Conservation (phyloP, 1,139 yeast species). For the Suhomyces ambrosiae region DNA sequence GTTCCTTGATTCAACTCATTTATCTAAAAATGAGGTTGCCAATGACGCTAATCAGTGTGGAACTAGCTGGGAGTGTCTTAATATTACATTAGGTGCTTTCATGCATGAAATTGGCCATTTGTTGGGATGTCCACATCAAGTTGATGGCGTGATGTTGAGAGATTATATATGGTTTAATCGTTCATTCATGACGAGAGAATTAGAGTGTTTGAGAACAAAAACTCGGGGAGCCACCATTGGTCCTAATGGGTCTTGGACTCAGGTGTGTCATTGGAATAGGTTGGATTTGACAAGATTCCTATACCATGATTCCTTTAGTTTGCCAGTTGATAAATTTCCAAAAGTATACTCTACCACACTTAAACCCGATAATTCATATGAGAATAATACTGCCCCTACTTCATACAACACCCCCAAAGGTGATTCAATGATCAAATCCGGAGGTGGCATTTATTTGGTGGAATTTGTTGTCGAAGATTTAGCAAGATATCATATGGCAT, state of each 20-base stretch:
- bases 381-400: constrained; percentile 27
- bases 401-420: constrained; percentile 40
- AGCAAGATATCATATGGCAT: constrained; percentile 65
- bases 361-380: constrained; percentile 22
- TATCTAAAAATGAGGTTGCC: constrained; percentile 72
- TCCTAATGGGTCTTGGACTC: constrained; percentile 57
- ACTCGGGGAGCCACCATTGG: constrained; percentile 47
- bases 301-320: constrained; percentile 75
- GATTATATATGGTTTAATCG: constrained; percentile 83
- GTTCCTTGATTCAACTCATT: constrained; percentile 69
- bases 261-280: constrained; percentile 78
- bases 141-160: constrained; percentile 84
- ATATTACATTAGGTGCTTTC: constrained; percentile 88
- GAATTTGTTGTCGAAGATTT: constrained; percentile 67
- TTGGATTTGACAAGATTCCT: constrained; percentile 76
- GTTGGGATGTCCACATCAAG: constrained; percentile 91
- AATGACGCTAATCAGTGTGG: constrained; percentile 86
- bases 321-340: constrained; percentile 61
- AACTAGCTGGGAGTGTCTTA: constrained; percentile 86
- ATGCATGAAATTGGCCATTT: constrained; percentile 94
- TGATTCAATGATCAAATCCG: constrained; percentile 49
- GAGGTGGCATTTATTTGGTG: constrained; percentile 70
- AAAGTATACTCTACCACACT: constrained; percentile 32
- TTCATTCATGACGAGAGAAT: constrained; percentile 76
- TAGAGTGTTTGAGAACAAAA: constrained; percentile 50